Evolutionary conservation across 768 basidiomycete genomes (phyloP).

Genomic region (Pleurotus salmoneostramineus): DNA sequence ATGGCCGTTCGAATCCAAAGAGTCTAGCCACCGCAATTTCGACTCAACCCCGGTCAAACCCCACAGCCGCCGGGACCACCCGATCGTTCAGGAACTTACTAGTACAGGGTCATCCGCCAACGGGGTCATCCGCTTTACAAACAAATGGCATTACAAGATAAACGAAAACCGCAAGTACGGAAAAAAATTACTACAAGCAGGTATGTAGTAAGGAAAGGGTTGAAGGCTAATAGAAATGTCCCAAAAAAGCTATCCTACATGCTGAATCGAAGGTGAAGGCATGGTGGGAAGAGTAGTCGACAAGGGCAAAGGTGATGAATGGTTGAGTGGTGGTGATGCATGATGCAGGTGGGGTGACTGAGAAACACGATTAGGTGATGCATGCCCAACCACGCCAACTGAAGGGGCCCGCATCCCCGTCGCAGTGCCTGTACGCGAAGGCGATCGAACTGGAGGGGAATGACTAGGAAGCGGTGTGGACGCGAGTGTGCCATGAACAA

Average conservation of each 20-base stretch:
- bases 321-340: conserved; percentile 45
- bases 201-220: too few relatives aligned
- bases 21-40: too few relatives aligned
- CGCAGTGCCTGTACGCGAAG: conserved; percentile 48
- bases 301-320: conserved; percentile 42
- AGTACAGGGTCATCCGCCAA: too few relatives aligned
- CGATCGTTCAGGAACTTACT: too few relatives aligned
- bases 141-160: too few relatives aligned
- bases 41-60: too few relatives aligned
- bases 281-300: conserved; percentile 50
- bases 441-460: conserved; percentile 29
- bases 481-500: conserved; percentile 17
- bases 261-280: conserved; percentile 52
- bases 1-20: neutral
- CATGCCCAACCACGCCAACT: conserved; percentile 19
- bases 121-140: too few relatives aligned
- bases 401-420: conserved; percentile 50
- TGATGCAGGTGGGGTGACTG: conserved; percentile 47
- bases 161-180: too few relatives aligned
- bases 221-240: too few relatives aligned
- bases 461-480: conserved; percentile 34
- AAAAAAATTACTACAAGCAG: too few relatives aligned
- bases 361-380: conserved; percentile 34
- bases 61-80: too few relatives aligned
- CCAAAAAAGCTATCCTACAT: conserved; percentile 10